Conservation (phyloP, 2,329 filamentous ascomycete species). For the Calonectria ilicicola region DNA sequence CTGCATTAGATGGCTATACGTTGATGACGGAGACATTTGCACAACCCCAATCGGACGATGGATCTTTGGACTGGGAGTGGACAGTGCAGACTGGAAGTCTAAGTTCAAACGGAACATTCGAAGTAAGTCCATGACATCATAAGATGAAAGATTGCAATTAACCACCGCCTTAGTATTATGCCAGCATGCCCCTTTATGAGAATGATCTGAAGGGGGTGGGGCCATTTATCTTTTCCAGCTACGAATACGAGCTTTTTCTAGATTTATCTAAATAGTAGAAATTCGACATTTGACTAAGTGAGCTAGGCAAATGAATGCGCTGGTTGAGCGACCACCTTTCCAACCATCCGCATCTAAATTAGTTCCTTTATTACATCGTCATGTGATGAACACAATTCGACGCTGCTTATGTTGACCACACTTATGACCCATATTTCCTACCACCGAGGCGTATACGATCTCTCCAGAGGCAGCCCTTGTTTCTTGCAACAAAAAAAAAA, state of each 20-base stretch:
- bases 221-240: not conserved
- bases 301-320: no score
- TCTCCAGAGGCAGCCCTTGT: no score
- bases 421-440: no score
- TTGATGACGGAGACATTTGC: not conserved
- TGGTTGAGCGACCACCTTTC: no score
- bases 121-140: not conserved
- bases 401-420: no score
- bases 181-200: not conserved
- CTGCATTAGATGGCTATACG: not conserved
- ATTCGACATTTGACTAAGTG: no score
- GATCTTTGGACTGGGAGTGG: not conserved
- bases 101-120: not conserved
- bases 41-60: not conserved
- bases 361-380: no score
- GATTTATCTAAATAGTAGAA: not conserved
- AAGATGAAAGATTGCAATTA: accelerated
- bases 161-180: not conserved
- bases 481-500: no score
- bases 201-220: not conserved
- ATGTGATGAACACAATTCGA: no score
- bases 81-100: not conserved
- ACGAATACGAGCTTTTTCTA: not conserved
- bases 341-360: no score
- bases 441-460: no score